A percentile compares a stretch with the other conserved stretches of the same genome.
Evolutionary conservation across 2,329 filamentous ascomycete genomes (phyloP).

Genomic region (Fusarium napiforme): DNA sequence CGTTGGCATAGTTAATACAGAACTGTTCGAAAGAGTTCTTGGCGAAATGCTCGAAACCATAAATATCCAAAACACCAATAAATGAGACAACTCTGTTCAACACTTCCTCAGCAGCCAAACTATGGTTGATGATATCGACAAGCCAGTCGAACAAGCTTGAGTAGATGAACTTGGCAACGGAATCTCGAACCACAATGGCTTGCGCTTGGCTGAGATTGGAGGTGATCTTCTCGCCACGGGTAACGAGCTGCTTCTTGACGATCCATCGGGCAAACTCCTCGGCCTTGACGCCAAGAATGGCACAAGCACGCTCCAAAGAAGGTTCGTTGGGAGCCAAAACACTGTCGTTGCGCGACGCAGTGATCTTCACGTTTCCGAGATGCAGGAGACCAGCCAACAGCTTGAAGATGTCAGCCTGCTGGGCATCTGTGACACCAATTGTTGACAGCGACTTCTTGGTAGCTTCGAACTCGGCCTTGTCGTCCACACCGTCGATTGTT

Average conservation of each 20-base stretch:
- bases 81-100: constrained; percentile 85
- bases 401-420: constrained; percentile 88
- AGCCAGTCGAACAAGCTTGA: constrained; percentile 99
- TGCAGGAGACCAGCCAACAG: constrained; percentile 91
- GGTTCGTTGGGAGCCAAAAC: constrained; percentile 84
- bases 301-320: constrained; percentile 81
- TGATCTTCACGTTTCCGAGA: constrained; percentile 96
- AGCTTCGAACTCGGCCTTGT: constrained; percentile 91
- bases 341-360: constrained; percentile 87
- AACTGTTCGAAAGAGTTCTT: constrained; percentile 99
- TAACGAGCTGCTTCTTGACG: constrained; percentile 97
- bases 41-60: constrained; percentile 98
- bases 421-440: constrained; percentile 80
- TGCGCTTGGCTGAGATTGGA: constrained; percentile 95
- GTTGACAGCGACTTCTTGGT: constrained; percentile 87
- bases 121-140: constrained; percentile 94
- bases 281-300: constrained; percentile 87
- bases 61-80: constrained; percentile 99
- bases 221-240: constrained; percentile 95
- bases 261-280: constrained; percentile 96
- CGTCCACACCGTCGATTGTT: constrained; percentile 92
- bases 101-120: constrained; percentile 89
- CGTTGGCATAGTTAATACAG: constrained; percentile 99
- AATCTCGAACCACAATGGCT: constrained; percentile 93
- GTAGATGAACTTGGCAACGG: constrained; percentile 98